These are phyloP conservation scores for Hymenoscyphus repandus DNA, from an alignment of 2,329 filamentous ascomycete species.

Conservation along the genomic window DNA sequence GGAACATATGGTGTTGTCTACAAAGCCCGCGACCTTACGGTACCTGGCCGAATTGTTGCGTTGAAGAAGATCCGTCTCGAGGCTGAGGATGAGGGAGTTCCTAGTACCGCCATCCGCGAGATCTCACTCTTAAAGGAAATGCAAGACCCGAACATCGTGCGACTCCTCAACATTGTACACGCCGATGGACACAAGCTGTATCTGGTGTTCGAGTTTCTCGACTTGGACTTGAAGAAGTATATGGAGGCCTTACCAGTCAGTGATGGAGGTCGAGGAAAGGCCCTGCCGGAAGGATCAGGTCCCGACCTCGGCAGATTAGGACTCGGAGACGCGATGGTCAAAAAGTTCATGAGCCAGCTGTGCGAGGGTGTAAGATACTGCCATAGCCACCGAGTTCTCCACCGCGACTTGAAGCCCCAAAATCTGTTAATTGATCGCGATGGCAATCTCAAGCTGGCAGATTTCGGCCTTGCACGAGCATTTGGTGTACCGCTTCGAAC, in stretches of 20 bases:
- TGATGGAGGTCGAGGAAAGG: conserved; percentile 80
- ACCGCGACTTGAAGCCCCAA: conserved; percentile 86
- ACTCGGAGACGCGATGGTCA: conserved; percentile 74
- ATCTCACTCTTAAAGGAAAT: conserved; percentile 94
- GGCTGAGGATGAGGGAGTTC: conserved; percentile 90
- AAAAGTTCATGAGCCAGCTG: conserved; percentile 89
- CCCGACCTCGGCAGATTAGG: conserved; percentile 61
- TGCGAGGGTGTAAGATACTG: conserved; percentile 83
- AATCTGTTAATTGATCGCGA: conserved; percentile 83
- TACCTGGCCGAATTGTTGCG: conserved; percentile 79
- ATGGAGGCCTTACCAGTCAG: conserved; percentile 85
- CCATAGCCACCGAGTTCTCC: conserved; percentile 80
- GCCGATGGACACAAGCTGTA: conserved; percentile 93
- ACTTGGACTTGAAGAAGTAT: conserved; percentile 90
- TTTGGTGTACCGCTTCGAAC: conserved; percentile 88
- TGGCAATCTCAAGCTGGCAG: conserved; percentile 83
- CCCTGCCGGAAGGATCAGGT: conserved; percentile 72
- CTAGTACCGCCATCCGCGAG: conserved; percentile 87
- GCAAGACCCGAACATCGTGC: conserved; percentile 85
- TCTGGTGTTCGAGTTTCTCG: conserved; percentile 87
- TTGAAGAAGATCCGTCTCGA: conserved; percentile 95
- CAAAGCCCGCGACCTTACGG: conserved; percentile 81
- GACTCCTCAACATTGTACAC: conserved; percentile 86
- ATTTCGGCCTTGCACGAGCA: conserved; percentile 84
- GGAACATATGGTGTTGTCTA: conserved; percentile 95